Evolutionary conservation across 306 rosid species (phyloP), one percentile per base, ranked within the genome.

Genomic region (Prunus kanzakura): DNA sequence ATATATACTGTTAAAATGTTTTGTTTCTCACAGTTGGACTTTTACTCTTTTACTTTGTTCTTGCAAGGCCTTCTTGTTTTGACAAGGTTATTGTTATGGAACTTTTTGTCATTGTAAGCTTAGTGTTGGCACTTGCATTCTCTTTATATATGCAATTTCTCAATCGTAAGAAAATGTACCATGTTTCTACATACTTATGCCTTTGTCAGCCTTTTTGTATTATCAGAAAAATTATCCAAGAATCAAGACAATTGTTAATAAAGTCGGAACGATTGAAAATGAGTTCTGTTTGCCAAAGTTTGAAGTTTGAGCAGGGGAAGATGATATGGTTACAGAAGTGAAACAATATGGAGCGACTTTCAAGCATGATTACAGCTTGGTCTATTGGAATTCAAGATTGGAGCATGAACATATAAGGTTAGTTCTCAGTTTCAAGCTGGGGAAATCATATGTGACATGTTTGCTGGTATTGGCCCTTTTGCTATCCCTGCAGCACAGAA

Each of bases 361-460:
- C 77, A 89, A 82, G 95, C 96, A 92, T 73, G 98, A 95, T 82
- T 95, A 90, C 78, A 75, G 98, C 66, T 84, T 89, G 86, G 98
- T 95, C 73, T 95, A 92, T 76, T 95, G 98, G 98, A 95, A 92
- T 86, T 92, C 98, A 52, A 92, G 98, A 81, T 85, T 95, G 85
- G 98, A 95, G 82, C 97, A 92, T 80, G 98, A 95, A 82, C 98
- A 95, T 86, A 86, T 58, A 78, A 85, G 97, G 79, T 75, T 95
- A 76, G 96, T 89, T 95, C 98, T 58, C 81, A 85, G 83, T 95
- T 95, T 80, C 81, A 49, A 82, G 87, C 88, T 50, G 98, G 96
- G 81, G 96, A 95, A 75, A 74, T 73, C 66, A 82, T 92, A 65
- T 90, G 97, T 78, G 97, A 95, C 84, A 95, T 95, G 97, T 95